Evolutionary conservation across 768 basidiomycete genomes (phyloP), one percentile per base, ranked within the genome.

Genomic region (Leccinum disarticulatum): DNA sequence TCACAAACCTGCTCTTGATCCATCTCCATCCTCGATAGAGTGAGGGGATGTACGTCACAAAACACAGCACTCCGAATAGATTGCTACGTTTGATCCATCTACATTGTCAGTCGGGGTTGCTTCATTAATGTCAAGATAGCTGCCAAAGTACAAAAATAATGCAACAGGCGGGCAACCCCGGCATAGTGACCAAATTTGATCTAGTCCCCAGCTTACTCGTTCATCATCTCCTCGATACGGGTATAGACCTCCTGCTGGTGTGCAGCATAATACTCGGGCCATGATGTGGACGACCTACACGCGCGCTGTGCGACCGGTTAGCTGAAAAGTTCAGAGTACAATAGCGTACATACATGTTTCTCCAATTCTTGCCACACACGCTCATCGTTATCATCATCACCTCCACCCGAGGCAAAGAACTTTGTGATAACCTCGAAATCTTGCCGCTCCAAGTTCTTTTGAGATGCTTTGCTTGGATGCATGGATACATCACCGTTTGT

Each of bases 341-440:
- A 58, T 30, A 35, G 22, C 14, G 55, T 43, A 55, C 77, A 52
- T 61, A 85, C 88, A 74, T 80, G 71, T 55, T 70, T 67, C 46
- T 75, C 74, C 48, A 90, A 68, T 46, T 70, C 74, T 51, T 71
- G 74, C 84, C 86, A 90, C 35, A 86, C 73, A n/a, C 78, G 74
- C 25, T 75, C 74, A n/a, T 80, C 80, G 4, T 73, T 69, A 8
- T 78, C 75, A 1, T 80, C 78, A 4, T 82, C 78, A 11, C 80
- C 80, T 43, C 80, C 81, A 11, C 79, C 78, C 4, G 73, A 77
- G 11, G 81, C 81, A 64, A 89, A 85, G 64, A 87, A 89, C 10
- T 71, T 69, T 7, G 81, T 78, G 38, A 90, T 76, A 3, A 73
- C 67, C 17, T 81, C 74, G n/a, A 87, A 73, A 67, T 87, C 84